Evolutionary conservation across 257 asterid genomes (phyloP).

Genomic region (Osmanthus fragrans): DNA sequence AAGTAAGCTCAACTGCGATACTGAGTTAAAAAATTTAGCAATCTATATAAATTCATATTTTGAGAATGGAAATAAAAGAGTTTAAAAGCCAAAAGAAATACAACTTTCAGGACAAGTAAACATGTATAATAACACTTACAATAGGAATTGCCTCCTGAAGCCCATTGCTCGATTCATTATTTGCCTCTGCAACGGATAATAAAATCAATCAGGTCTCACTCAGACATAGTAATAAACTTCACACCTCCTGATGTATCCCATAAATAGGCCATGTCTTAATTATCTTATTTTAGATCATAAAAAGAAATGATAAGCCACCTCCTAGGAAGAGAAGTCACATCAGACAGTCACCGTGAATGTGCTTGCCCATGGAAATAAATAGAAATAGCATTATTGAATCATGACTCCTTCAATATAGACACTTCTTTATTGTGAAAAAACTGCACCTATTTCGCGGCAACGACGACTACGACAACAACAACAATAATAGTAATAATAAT

Average conservation of each 20-base stretch:
- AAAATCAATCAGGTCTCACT: neutral
- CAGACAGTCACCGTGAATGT: neutral
- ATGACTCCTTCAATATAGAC: neutral
- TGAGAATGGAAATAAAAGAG: neutral
- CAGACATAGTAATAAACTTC: neutral
- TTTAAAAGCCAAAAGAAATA: neutral
- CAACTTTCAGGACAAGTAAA: neutral
- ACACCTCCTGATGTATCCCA: neutral
- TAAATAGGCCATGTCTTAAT: neutral
- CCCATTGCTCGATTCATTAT: slow-evolving; percentile 39
- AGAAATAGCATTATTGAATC: neutral
- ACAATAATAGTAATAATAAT: neutral
- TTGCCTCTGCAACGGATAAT: slow-evolving; percentile 40
- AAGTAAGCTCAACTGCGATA: neutral
- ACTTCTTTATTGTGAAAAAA: neutral
- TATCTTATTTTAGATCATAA: neutral
- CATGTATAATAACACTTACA: slow-evolving; percentile 41
- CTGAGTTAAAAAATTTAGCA: neutral
- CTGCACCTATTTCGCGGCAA: neutral
- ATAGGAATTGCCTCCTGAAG: slow-evolving; percentile 35
- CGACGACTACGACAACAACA: too few relatives aligned
- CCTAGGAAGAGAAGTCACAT: neutral
- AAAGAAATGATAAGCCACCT: neutral
- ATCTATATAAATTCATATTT: neutral
- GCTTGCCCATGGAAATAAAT: neutral